Conservation (phyloP, 371 early-diverging fungal genomes). For the Lichtheimia corymbifera region DNA sequence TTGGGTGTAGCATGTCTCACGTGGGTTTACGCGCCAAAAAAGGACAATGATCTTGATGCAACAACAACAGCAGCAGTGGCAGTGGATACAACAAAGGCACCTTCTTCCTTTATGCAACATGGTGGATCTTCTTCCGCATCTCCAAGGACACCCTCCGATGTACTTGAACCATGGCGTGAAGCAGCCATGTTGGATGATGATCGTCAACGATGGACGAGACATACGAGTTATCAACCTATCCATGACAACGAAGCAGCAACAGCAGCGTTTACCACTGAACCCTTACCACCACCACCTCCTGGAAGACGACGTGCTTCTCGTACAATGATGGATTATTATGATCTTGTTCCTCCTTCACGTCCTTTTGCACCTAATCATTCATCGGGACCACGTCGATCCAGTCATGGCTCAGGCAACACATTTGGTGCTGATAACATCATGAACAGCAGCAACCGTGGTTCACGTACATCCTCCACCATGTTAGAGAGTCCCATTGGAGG, state of each 20-base stretch:
- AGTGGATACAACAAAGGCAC: too few relatives aligned
- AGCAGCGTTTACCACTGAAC: constrained; percentile 5
- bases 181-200: constrained; percentile 11
- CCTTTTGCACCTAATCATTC: constrained; percentile 10
- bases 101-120: too few relatives aligned
- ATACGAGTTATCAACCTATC: constrained; percentile 5
- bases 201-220: constrained; percentile 6
- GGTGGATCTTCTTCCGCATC: background rate
- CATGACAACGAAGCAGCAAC: constrained; percentile 7
- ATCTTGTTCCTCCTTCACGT: constrained; percentile 14
- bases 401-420: constrained; percentile 23
- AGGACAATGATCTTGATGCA: background rate
- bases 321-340: constrained; percentile 3
- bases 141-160: constrained; percentile 7
- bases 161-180: constrained; percentile 19
- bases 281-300: constrained; percentile 12
- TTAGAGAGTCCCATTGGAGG: constrained; percentile 1
- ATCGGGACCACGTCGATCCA: constrained; percentile 8
- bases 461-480: constrained; percentile 15
- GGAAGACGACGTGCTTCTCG: background rate
- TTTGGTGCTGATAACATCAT: constrained; percentile 22
- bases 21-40: constrained; percentile 9
- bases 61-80: background rate
- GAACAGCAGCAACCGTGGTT: constrained; percentile 5
- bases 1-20: constrained; percentile 21